Evolutionary conservation across 352 stramenopile genomes (phyloP), one percentile per base, ranked within the genome.

Genomic region (Phytophthora pluvialis): DNA sequence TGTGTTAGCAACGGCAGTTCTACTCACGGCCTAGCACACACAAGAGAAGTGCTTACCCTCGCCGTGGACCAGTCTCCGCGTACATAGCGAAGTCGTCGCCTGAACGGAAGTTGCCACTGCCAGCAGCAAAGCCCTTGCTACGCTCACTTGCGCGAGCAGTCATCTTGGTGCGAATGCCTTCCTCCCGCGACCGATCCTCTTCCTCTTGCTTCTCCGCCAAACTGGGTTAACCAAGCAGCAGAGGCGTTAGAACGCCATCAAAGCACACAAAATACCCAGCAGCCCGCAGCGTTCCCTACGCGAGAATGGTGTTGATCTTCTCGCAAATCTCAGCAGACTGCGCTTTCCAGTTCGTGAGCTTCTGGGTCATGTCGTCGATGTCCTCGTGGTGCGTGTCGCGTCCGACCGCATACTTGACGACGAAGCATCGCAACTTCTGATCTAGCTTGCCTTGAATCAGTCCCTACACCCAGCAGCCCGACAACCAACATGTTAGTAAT

Each of bases 361-460:
- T 96, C 39, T 87, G 63, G 42, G 95, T 97, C 89, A 98, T 97
- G 40, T 65, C 75, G 39, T 91, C 87, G 52, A 98, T 88, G 64
- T 97, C 89, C 10, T 84, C 80, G 60, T 89, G 55, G 56, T 89
- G 80, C 10, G 91, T 94, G 62, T 97, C 91, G 16, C 91, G 86
- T n/a, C 87, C 91, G 15, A 97, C 83, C 0, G 89, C 89, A 64
- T 94, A 96, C 61, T 95, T 97, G 49, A 96, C 83, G 33, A 93
- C 75, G 13, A 96, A 86, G 15, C 73, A 74, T 25, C 86, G 72
- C 36, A 73, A 89, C 64, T 95, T 95, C 50, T 98, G 90, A 61
- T 98, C 86, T 60, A 98, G 66, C 50, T 97, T 97, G 65, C 88
- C 91, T 78, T 96, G 81, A 25, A 97, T 66, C n/a, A 98, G 62